phyloP scores from a whole-genome alignment of 495 filamentous ascomycete genomes.

The Talaromyces thailandensis region DNA sequence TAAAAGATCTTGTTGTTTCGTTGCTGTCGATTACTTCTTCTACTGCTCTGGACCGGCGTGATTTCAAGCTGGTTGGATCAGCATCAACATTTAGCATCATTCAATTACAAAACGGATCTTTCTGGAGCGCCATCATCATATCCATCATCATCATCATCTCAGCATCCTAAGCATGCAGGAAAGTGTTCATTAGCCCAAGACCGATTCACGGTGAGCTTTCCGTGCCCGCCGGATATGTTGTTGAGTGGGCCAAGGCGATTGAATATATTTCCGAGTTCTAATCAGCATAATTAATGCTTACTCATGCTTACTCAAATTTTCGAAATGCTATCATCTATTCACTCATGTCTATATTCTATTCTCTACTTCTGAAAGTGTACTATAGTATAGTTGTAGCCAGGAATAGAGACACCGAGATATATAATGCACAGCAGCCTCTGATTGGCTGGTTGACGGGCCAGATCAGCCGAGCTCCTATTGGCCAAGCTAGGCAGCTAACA shows the following conservation, averaged over 20 bases:
- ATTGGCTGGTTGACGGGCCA: neutral
- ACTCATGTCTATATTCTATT: neutral
- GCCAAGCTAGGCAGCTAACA: neutral
- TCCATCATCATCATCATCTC: neutral
- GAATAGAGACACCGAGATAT: neutral
- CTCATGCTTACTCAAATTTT: neutral
- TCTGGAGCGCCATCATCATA: neutral
- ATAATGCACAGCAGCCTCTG: neutral
- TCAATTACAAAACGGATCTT: neutral
- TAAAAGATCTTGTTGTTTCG: neutral
- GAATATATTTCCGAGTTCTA: neutral
- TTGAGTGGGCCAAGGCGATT: no score
- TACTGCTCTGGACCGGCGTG: neutral
- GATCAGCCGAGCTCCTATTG: neutral
- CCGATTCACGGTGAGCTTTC: neutral
- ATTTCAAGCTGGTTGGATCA: neutral
- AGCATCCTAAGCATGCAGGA: neutral
- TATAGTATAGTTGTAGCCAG: neutral
- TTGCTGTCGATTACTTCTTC: neutral
- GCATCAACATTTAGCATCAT: neutral
- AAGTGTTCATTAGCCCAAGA: neutral
- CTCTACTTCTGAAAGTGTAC: neutral
- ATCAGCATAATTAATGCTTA: neutral
- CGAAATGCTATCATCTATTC: neutral
- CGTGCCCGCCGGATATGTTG: neutral